These are phyloP conservation scores for Blastocystis sp. DNA, from an alignment of 352 stramenopile genomes.

Conservation along the genomic window DNA sequence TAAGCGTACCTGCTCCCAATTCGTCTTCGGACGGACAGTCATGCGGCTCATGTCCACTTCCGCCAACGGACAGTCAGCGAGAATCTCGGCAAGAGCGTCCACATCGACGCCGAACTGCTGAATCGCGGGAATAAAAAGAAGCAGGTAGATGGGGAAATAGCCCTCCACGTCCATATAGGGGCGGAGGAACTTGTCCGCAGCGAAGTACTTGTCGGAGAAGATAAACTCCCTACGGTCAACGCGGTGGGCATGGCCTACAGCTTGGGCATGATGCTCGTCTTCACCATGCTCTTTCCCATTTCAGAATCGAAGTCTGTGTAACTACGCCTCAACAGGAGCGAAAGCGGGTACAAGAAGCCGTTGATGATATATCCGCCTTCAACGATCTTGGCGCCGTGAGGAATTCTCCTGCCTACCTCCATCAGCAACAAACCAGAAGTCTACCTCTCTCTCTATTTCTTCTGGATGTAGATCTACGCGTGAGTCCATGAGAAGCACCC, in stretches of 20 bases:
- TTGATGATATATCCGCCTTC: slow-evolving; percentile 50
- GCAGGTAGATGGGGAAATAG: slow-evolving; percentile 65
- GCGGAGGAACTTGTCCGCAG: slow-evolving; percentile 55
- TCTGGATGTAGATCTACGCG: background rate
- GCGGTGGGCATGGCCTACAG: background rate
- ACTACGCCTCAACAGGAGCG: slow-evolving; percentile 1
- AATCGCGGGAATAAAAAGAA: slow-evolving; percentile 64
- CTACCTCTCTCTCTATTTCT: slow-evolving; percentile 14
- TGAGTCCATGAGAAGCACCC: background rate
- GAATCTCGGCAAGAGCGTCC: slow-evolving; percentile 1
- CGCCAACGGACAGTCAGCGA: slow-evolving; percentile 20
- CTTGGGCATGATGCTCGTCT: slow-evolving; percentile 37
- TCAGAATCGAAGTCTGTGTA: slow-evolving; percentile 57
- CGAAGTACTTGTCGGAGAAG: slow-evolving; percentile 67
- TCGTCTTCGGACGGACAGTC: slow-evolving; percentile 57
- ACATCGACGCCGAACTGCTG: slow-evolving; percentile 51
- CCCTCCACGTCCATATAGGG: slow-evolving; percentile 71
- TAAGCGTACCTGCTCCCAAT: slow-evolving; percentile 61
- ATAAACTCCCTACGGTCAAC: slow-evolving; percentile 45
- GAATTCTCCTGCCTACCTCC: slow-evolving; percentile 21
- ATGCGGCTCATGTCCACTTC: slow-evolving; percentile 38
- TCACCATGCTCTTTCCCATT: slow-evolving; percentile 32
- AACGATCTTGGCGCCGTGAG: slow-evolving; percentile 31
- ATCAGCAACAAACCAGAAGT: background rate
- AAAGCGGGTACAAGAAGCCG: background rate